These are phyloP conservation scores for Pythium guiyangense DNA, from an alignment of 352 stramenopile genomes.

Conservation along the genomic window DNA sequence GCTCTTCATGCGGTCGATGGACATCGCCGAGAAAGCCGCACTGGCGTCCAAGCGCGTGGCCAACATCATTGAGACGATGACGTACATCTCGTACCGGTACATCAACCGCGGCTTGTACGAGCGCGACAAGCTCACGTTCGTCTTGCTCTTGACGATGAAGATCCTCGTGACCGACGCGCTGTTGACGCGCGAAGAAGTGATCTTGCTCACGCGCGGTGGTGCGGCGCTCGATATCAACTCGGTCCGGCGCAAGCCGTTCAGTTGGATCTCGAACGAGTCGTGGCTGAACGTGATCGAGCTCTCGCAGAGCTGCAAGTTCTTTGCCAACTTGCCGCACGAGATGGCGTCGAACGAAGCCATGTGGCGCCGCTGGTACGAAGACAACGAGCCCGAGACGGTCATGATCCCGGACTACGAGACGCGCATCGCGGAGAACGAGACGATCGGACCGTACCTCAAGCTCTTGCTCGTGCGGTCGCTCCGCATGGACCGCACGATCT, in stretches of 20 bases:
- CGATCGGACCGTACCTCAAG: conserved; percentile 95
- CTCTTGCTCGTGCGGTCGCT: conserved; percentile 96
- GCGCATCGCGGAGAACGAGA: conserved; percentile 89
- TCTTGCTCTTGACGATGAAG: conserved; percentile 97
- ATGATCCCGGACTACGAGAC: conserved; percentile 96
- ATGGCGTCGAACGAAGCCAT: conserved; percentile 96
- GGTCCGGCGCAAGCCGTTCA: conserved; percentile 94
- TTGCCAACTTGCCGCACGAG: conserved; percentile 93
- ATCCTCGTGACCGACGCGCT: conserved; percentile 94
- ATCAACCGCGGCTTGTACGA: conserved; percentile 98
- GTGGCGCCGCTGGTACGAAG: conserved; percentile 97
- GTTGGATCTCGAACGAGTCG: conserved; percentile 96
- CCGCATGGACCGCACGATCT: conserved; percentile 96
- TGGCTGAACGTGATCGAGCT: conserved; percentile 98
- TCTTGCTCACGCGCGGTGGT: conserved; percentile 93
- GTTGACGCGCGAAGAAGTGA: conserved; percentile 94
- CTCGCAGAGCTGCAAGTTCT: conserved; percentile 95
- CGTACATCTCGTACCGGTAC: conserved; percentile 98
- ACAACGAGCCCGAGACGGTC: conserved; percentile 96
- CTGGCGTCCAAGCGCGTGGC: conserved; percentile 96
- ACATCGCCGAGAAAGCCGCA: conserved; percentile 95
- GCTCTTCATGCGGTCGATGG: conserved; percentile 98
- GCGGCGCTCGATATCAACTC: conserved; percentile 97
- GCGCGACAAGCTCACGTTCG: conserved; percentile 97
- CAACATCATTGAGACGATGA: conserved; percentile 99